Conservation (phyloP, 2,329 filamentous ascomycete genomes). For the Immersiporthe knoxdaviesiana region DNA sequence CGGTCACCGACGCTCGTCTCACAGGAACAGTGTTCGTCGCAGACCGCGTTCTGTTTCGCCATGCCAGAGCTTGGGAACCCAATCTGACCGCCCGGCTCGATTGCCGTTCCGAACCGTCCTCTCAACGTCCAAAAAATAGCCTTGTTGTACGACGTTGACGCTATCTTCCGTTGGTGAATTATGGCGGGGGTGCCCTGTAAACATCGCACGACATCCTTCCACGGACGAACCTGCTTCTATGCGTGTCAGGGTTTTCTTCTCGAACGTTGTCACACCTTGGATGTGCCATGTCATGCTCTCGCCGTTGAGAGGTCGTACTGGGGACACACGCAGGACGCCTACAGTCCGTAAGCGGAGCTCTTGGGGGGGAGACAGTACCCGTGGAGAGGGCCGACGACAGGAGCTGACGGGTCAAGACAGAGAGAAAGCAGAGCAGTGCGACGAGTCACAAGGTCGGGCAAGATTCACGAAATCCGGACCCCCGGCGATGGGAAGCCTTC, state of each 20-base stretch:
- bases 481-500: background rate
- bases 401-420: background rate
- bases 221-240: background rate
- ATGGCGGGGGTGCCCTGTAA: no score
- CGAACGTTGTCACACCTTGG: background rate
- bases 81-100: background rate
- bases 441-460: background rate
- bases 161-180: background rate
- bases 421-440: background rate
- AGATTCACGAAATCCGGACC: background rate
- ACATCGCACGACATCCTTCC: background rate
- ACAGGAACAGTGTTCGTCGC: background rate
- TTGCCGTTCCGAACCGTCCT: background rate
- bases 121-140: no score
- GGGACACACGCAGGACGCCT: background rate
- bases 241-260: background rate
- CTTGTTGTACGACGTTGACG: background rate
- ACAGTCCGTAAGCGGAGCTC: background rate
- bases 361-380: background rate
- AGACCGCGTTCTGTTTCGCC: background rate
- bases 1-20: background rate
- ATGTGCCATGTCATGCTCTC: background rate
- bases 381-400: background rate
- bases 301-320: background rate
- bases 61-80: background rate